phyloP scores from a whole-genome alignment of 352 stramenopile genomes.

The Phytophthora lateralis region DNA sequence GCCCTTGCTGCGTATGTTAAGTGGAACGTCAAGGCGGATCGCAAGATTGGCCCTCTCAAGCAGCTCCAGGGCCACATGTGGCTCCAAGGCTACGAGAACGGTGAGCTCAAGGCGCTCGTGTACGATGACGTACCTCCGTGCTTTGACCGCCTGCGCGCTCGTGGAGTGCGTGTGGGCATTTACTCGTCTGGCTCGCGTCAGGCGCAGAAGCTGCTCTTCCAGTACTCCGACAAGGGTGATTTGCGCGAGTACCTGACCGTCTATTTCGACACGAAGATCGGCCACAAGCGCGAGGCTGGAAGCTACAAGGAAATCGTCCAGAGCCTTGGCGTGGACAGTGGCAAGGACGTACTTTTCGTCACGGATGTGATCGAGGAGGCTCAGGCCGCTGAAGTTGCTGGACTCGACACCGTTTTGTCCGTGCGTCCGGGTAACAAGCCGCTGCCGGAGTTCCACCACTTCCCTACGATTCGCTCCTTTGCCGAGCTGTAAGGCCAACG shows the following conservation, averaged over 20 bases:
- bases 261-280: slow-evolving; percentile 89
- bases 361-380: slow-evolving; percentile 90
- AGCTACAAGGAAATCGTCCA: slow-evolving; percentile 87
- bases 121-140: slow-evolving; percentile 92
- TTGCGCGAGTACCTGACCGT: slow-evolving; percentile 71
- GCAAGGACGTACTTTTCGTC: slow-evolving; percentile 86
- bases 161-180: slow-evolving; percentile 88
- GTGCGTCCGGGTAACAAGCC: slow-evolving; percentile 87
- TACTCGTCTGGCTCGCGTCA: slow-evolving; percentile 93
- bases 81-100: slow-evolving; percentile 85
- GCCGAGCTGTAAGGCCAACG: slow-evolving; percentile 50
- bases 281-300: slow-evolving; percentile 72
- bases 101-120: slow-evolving; percentile 88
- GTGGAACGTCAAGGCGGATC: slow-evolving; percentile 75
- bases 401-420: slow-evolving; percentile 73
- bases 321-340: slow-evolving; percentile 79
- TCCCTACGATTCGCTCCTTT: slow-evolving; percentile 66
- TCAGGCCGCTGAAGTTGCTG: slow-evolving; percentile 70
- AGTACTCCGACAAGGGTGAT: slow-evolving; percentile 85
- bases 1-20: slow-evolving; percentile 62
- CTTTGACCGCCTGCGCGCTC: slow-evolving; percentile 76
- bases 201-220: slow-evolving; percentile 88
- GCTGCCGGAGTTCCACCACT: slow-evolving; percentile 62
- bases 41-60: slow-evolving; percentile 91
- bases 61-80: slow-evolving; percentile 92